Base-by-base conservation (phyloP, 768 basidiomycete genomes). In the Terana coerulea region DNA sequence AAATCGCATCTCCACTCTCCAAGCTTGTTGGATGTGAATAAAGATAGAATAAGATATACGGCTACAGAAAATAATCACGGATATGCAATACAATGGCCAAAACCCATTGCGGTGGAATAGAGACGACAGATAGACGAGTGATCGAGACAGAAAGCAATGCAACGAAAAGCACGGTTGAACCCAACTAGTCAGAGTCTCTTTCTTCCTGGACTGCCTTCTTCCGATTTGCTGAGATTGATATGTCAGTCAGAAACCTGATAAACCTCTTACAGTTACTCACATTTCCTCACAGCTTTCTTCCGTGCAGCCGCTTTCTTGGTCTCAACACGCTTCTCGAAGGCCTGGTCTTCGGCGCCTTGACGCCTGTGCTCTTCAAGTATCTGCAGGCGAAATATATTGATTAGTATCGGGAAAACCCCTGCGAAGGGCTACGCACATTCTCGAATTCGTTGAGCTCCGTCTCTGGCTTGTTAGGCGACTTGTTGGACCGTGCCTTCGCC, bases 401-500 rank as follows among this genome's bases (percentile, higher is more conserved):
- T 54, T 37, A 62, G 31, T 11, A 41, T 9, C 21, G 21, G 11
- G 39, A 24, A 45, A 29, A 30, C 24, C 24, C 24, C 28, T 39
- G 12, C 36, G 28, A 10, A 14, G 29, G 5, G 21, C 12, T 7
- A 63, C 72, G 26, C 54, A 90, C 94, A 63, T 77, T 76, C 67
- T 98, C 94, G 62, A 99, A 99, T 69, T 99, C 95, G 57, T 95
- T 88, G 41, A 98, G 71, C 61, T 98, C 95, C 0, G 86, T 79
- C 58, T 97, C 95, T 2, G 93, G 91, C 67, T 97, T 98, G 64
- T 86, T 91, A 56, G 88, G 82, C 29, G 85, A 86, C 69, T 97
- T 98, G 70, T 95, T 95, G 28, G 81, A 70, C n/a, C 92, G 80
- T 30, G 92, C 91, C 80, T 98, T 99, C 44, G 70, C 70, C n/a